Evolutionary conservation across 345 rosid genomes (phyloP), one percentile per base, ranked within the genome.

Genomic region (Syzygium aromaticum): DNA sequence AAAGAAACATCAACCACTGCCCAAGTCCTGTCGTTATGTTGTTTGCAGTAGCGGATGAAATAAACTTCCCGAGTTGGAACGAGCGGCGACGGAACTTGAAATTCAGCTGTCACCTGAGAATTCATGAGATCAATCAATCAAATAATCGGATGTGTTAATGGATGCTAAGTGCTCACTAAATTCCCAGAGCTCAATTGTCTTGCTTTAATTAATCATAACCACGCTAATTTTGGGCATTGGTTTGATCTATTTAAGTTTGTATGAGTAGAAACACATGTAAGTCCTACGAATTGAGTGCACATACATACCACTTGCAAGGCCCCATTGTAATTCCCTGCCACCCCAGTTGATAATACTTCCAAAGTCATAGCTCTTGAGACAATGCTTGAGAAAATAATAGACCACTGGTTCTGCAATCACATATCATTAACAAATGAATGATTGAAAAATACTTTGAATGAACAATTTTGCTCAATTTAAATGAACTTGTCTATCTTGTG

Each of bases 1-100:
- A 98, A 90, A 19, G 99, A 98, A 88, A 96, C 95, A 90, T 98
- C 99, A 27, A 96, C 99, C 88, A 98, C 98, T 8, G 95, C 98
- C 99, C 99, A 98, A 4, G 94, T 88, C 63, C 95, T 94, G 8
- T 96, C 98, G 9, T 89, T 92, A 53, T 94, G 97, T 54, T 98
- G 95, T 84, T 95, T 96, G 77, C 96, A 96, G 77, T 96, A 96
- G 84, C 99, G 94, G 11, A 92, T 94, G 43, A 88, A 98, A 87
- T 93, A 94, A 87, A 93, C 88, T 88, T 96, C 96, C 7, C 99
- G 92, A 27, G 97, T 94, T 1, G 99, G 94, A 30, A 96, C 98
- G 3, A 95, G 91, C 1, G 99, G 99, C 1, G 99, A 90, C 3
- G 94, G 95, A 7, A 98, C 92, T 91, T 93, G 96, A 86, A 92